Evolutionary conservation across 2,329 filamentous ascomycete species (phyloP).

Genomic region (Pestalotiopsis sp.): DNA sequence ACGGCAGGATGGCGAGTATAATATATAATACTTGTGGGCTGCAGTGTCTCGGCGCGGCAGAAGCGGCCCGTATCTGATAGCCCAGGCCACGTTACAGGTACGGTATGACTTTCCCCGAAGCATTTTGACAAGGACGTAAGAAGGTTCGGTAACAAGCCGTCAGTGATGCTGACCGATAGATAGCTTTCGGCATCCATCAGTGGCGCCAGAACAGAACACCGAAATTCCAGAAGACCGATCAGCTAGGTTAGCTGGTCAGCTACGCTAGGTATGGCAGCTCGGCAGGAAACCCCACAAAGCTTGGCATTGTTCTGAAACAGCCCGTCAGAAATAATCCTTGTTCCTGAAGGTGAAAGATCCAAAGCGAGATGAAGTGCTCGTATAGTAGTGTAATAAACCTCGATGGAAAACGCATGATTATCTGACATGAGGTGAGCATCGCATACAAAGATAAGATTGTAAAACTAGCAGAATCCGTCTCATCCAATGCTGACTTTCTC

Average conservation of each 20-base stretch:
- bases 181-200: too few species aligned
- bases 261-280: neutral
- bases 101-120: too few species aligned
- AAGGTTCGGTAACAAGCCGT: too few species aligned
- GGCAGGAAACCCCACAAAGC: slow-evolving; percentile 3
- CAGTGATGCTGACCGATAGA: too few species aligned
- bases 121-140: too few species aligned
- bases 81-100: too few species aligned
- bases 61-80: too few species aligned
- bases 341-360: neutral
- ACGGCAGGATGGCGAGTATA: too few species aligned
- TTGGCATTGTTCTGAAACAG: slow-evolving; percentile 6
- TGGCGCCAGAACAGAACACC: too few species aligned
- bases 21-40: too few species aligned
- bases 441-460: neutral
- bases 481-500: neutral
- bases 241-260: neutral
- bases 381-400: neutral
- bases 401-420: neutral
- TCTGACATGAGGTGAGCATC: neutral
- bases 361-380: neutral
- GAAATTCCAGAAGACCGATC: neutral
- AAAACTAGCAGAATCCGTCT: neutral
- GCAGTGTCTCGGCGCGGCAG: too few species aligned
- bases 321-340: neutral